Conservation (phyloP, 2,329 filamentous ascomycete species). For the Penicillium sp. region DNA sequence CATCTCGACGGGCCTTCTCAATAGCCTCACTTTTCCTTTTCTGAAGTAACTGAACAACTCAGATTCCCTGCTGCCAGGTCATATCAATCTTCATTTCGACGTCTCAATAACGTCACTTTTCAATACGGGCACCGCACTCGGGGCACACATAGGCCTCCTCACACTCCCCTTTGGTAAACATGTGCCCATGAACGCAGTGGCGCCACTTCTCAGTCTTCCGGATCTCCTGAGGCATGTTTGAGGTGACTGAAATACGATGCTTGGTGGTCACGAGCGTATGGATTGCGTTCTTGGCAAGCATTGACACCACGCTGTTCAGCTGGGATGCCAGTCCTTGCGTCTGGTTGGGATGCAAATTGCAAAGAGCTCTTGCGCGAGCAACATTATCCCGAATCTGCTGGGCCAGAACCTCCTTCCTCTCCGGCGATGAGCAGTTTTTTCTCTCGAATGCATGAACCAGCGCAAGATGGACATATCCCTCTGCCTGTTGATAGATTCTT, state of each 20-base stretch:
- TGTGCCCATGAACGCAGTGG: conserved; percentile 42
- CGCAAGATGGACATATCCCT: conserved; percentile 55
- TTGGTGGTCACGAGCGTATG: conserved; percentile 53
- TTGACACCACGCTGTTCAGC: conserved; percentile 48
- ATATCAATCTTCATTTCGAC: no score
- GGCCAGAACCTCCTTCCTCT: conserved; percentile 4
- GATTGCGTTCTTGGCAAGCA: conserved; percentile 52
- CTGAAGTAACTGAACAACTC: no score
- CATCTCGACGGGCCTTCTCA: no score
- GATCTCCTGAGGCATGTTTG: conserved; percentile 56
- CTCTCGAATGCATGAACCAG: conserved; percentile 51
- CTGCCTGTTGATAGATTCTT: conserved; percentile 49
- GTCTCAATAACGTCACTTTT: no score
- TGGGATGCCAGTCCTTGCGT: conserved; percentile 46
- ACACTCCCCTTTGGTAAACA: conserved; percentile 66
- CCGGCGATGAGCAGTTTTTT: background rate
- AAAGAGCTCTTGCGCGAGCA: conserved; percentile 31
- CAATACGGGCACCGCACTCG: conserved; percentile 53
- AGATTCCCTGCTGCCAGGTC: no score
- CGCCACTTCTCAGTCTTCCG: conserved; percentile 55
- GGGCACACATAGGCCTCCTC: conserved; percentile 69
- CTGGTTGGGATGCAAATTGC: conserved; percentile 24
- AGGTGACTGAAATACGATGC: conserved; percentile 55
- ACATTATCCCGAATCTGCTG: conserved; percentile 10
- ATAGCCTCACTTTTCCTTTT: no score